Evolutionary conservation across 2,329 filamentous ascomycete species (phyloP), one percentile per base, ranked within the genome.

Genomic region (Fusarium cyanostomum): DNA sequence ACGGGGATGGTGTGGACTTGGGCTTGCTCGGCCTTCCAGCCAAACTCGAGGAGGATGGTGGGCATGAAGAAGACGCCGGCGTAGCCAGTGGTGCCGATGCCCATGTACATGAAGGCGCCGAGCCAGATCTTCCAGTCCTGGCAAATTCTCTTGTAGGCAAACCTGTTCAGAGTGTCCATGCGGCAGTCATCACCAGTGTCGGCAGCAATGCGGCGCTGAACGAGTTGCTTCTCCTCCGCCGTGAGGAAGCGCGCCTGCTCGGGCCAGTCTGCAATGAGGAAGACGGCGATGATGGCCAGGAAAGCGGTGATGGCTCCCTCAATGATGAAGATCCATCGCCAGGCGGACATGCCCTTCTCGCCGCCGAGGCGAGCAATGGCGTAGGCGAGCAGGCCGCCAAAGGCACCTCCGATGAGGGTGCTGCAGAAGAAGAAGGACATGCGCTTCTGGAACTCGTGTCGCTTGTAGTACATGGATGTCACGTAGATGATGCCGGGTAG

Each of bases 121-220:
- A 80, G 73, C 65, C 79, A 81, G 44, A 80, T 79, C 64, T 81
- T 82, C 74, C 76, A 77, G 62, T 84, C 82, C 1, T 51, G 60
- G 13, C 85, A 76, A 42, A 84, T 80, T 15, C 83, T 77, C 52
- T 75, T 75, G 53, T 76, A 74, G 0, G 81, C 78, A 42, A 78
- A 76, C 60, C 79, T 80, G 59, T 85, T 81, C 3, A 85, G 75
- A 8, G 80, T 80, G 55, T 86, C 78, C 84, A 87, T 86, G 45
- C 73, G 77, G 62, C 70, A 73, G 3, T 76, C 77, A 4, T 78
- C 78, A 15, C 75, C 77, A n/a, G 71, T 71, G 39, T 82, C 81
- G 4, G 77, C 74, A 4, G 72, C 70, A 8, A 83, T 65, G 4
- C 80, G 77, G 12, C 72, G 71, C 26, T 79, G 70, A 3, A 85